These are phyloP conservation scores for Boletus subcaerulescens DNA, from an alignment of 768 basidiomycete genomes.

Conservation along the genomic window DNA sequence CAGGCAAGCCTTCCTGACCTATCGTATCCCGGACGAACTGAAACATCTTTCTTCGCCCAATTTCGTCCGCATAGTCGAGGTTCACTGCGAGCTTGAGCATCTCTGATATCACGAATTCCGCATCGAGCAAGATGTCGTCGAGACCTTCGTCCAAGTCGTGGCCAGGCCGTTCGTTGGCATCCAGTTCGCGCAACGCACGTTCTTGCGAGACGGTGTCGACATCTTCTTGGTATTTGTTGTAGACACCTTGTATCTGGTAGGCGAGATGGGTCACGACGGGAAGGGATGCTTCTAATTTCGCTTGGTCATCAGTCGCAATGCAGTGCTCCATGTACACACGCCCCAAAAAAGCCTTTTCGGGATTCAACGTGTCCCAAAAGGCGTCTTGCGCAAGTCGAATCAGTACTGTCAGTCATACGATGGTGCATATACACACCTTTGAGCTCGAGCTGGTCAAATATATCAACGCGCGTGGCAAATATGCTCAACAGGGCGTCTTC, in stretches of 20 bases:
- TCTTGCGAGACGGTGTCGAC: conserved; percentile 41
- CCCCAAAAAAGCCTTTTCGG: background rate
- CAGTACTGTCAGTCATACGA: background rate
- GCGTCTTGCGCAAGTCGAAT: background rate
- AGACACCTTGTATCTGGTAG: conserved; percentile 65
- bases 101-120: conserved; percentile 73
- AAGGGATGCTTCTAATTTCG: conserved; percentile 62
- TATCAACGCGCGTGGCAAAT: conserved; percentile 61
- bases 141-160: conserved; percentile 46
- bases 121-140: conserved; percentile 31
- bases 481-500: conserved; percentile 73
- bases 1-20: conserved; percentile 64
- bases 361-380: background rate
- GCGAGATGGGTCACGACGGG: conserved; percentile 87
- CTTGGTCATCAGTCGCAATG: conserved; percentile 53
- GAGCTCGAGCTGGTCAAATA: conserved; percentile 69
- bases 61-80: conserved; percentile 90
- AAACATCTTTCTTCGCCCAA: conserved; percentile 85
- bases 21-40: conserved; percentile 85
- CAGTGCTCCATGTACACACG: conserved; percentile 61
- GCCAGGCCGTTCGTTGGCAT: conserved; percentile 34
- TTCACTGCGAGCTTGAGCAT: conserved; percentile 75
- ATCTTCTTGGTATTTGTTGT: conserved; percentile 58
- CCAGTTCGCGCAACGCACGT: conserved; percentile 24
- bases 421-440: conserved; percentile 8